A percentile compares a stretch with the other conserved stretches of the same genome.
These are phyloP conservation scores for Taiwanofungus camphoratus DNA, from an alignment of 1,284 basidiomycete genomes.

Conservation along the genomic window DNA sequence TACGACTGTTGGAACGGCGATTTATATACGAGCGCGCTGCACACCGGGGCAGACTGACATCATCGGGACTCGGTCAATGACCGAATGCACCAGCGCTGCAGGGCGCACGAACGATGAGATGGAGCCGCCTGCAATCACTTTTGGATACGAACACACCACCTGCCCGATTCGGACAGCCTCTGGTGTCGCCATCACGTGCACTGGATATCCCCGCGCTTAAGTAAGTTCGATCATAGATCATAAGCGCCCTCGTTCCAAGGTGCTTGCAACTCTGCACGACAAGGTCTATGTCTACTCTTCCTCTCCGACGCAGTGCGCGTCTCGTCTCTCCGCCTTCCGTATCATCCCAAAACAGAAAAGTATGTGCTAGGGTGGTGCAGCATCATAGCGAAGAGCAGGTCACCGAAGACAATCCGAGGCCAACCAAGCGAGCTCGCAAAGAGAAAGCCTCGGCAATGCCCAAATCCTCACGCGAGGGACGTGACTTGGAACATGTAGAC, in stretches of 20 bases:
- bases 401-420: slow-evolving; percentile 4
- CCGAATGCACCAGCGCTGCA: slow-evolving; percentile 2
- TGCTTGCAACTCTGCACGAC: no score
- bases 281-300: slow-evolving; percentile 1
- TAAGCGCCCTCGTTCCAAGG: no score
- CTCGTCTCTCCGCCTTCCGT: background rate
- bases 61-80: background rate
- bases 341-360: no score
- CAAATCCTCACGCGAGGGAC: background rate
- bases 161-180: background rate
- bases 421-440: slow-evolving; percentile 12
- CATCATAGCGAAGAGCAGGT: background rate
- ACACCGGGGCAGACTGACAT: slow-evolving; percentile 3
- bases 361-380: background rate
- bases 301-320: slow-evolving; percentile 1
- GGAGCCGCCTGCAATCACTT: background rate
- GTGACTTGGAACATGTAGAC: background rate
- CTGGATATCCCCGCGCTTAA: background rate
- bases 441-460: background rate
- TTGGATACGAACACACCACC: slow-evolving; percentile 1
- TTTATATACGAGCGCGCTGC: background rate
- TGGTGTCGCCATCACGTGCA: background rate
- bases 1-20: background rate
- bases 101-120: background rate
- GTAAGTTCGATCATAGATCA: background rate